These are phyloP conservation scores for Halophytophthora batemanensis DNA, from an alignment of 352 stramenopile genomes.

Conservation along the genomic window DNA sequence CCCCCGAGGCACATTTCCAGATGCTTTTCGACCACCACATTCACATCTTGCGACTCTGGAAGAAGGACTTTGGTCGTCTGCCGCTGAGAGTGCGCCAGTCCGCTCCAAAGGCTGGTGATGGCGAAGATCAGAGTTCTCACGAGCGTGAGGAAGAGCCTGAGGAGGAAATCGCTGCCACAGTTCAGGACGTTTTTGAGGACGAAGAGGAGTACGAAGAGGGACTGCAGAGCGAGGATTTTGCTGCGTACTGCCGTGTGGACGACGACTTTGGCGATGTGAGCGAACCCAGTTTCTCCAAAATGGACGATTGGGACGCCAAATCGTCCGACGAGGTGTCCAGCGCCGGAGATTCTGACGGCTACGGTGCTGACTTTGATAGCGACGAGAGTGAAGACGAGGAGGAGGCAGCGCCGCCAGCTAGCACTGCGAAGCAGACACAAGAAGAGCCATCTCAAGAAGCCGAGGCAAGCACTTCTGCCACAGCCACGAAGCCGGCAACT, in stretches of 20 bases:
- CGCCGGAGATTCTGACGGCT: conserved; percentile 38
- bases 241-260: conserved; percentile 12
- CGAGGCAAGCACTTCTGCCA: conserved; percentile 4
- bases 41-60: conserved; percentile 77
- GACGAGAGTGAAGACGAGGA: conserved; percentile 51
- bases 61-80: conserved; percentile 80
- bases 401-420: conserved; percentile 10
- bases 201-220: conserved; percentile 21
- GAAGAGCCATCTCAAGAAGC: conserved; percentile 14
- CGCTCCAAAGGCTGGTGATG: conserved; percentile 9
- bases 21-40: conserved; percentile 79
- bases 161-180: not conserved
- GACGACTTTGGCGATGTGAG: conserved; percentile 7
- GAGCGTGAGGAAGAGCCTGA: conserved; percentile 7
- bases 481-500: conserved; percentile 2
- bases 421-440: conserved; percentile 1
- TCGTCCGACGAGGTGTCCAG: conserved; percentile 13
- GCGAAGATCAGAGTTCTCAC: conserved; percentile 9
- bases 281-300: conserved; percentile 5
- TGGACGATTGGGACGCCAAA: conserved; percentile 12
- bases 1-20: conserved; percentile 66
- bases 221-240: conserved; percentile 11
- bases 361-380: conserved; percentile 68
- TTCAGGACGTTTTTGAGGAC: conserved; percentile 6
- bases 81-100: conserved; percentile 28